A percentile compares a stretch with the other conserved stretches of the same genome.
phyloP scores from a whole-genome alignment of 176 grass and related monocot species.

The Oryza coarctata region DNA sequence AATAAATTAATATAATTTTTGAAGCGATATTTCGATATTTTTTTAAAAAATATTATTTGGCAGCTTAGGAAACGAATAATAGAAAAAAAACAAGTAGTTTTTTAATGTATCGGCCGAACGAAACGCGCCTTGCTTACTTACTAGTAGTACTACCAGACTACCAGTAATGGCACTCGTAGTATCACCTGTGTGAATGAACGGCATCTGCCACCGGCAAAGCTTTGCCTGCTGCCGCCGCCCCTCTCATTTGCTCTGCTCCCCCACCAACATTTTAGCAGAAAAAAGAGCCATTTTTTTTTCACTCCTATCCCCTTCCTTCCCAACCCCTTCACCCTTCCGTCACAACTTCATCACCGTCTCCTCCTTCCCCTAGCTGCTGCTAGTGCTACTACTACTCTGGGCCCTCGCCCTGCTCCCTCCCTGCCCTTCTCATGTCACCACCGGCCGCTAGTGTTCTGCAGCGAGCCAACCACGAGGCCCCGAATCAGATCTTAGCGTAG shows the following conservation, averaged over 20 bases:
- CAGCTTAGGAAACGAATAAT: too few relatives aligned
- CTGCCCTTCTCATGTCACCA: neutral
- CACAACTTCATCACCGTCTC: too few relatives aligned
- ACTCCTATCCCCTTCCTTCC: neutral
- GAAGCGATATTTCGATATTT: too few relatives aligned
- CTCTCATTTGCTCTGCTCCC: neutral
- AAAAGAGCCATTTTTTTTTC: neutral
- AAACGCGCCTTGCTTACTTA: too few relatives aligned
- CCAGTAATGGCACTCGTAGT: too few relatives aligned
- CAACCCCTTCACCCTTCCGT: neutral
- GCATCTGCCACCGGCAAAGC: neutral
- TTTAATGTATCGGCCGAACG: too few relatives aligned
- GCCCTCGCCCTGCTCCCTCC: neutral
- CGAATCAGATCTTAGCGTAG: constrained; percentile 46
- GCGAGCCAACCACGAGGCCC: constrained; percentile 31
- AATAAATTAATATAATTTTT: too few relatives aligned
- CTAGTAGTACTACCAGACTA: neutral
- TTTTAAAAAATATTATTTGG: too few relatives aligned
- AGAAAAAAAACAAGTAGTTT: too few relatives aligned
- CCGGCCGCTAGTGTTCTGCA: neutral
- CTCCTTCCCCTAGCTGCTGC: neutral
- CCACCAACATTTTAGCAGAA: constrained; percentile 1
- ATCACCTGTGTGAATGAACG: neutral
- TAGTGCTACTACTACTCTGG: neutral
- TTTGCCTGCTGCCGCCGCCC: neutral